Conservation (phyloP, 2,329 filamentous ascomycete genomes). For the Colletotrichum chlorophyti region DNA sequence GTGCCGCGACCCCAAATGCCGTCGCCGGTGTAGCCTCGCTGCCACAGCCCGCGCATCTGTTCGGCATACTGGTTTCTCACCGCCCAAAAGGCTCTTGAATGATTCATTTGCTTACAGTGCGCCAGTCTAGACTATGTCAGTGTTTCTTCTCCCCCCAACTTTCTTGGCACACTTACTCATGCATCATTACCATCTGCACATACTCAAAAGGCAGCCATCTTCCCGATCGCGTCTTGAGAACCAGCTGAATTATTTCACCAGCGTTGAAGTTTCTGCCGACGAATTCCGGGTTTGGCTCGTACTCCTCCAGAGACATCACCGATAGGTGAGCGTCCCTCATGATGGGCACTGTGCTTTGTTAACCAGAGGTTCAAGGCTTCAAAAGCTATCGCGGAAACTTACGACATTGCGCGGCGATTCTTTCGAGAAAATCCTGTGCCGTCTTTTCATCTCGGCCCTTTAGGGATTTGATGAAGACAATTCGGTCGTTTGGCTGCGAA, state of each 20-base stretch:
- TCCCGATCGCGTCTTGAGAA: slow-evolving; percentile 71
- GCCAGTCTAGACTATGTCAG: slow-evolving; percentile 62
- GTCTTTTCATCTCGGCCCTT: slow-evolving; percentile 66
- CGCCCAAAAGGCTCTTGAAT: slow-evolving; percentile 81
- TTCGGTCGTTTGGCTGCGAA: slow-evolving; percentile 76
- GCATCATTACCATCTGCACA: slow-evolving; percentile 96
- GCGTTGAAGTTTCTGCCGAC: slow-evolving; percentile 90
- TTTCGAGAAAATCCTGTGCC: slow-evolving; percentile 75
- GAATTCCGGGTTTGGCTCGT: slow-evolving; percentile 81
- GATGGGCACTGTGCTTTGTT: slow-evolving; percentile 61
- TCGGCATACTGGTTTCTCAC: slow-evolving; percentile 76
- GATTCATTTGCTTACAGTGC: slow-evolving; percentile 93
- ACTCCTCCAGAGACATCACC: slow-evolving; percentile 79
- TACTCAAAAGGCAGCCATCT: slow-evolving; percentile 83
- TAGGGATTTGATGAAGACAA: slow-evolving; percentile 86
- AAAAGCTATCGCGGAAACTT: slow-evolving; percentile 32
- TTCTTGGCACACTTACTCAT: slow-evolving; percentile 60
- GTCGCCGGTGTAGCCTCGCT: slow-evolving; percentile 75
- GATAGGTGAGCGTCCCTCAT: slow-evolving; percentile 71
- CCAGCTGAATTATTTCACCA: slow-evolving; percentile 85
- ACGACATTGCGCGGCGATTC: slow-evolving; percentile 82
- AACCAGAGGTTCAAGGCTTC: neutral
- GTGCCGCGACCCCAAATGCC: slow-evolving; percentile 82
- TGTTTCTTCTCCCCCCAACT: neutral
- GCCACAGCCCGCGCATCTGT: slow-evolving; percentile 76